phyloP scores from a whole-genome alignment of 192 early-diverging fungal genomes.

The Coemansia sp. region DNA sequence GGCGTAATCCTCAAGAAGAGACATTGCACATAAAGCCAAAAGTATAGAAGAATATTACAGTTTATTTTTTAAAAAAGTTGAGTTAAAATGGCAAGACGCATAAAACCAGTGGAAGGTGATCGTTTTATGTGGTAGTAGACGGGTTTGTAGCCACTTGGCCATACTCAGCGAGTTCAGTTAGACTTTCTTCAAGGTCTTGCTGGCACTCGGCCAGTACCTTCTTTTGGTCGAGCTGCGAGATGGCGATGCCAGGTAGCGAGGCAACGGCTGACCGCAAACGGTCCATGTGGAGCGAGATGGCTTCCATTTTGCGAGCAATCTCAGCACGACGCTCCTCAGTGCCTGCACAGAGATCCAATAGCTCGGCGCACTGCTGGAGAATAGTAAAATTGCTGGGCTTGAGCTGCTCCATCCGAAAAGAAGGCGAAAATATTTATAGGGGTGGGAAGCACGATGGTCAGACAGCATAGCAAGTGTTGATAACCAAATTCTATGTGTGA shows the following conservation, averaged over 20 bases:
- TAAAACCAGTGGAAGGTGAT: background rate
- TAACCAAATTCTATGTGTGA: no score
- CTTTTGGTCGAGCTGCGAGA: slow-evolving; percentile 46
- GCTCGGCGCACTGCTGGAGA: slow-evolving; percentile 45
- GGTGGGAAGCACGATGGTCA: background rate
- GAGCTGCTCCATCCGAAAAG: slow-evolving; percentile 32
- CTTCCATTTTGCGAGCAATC: slow-evolving; percentile 44
- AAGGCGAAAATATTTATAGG: background rate
- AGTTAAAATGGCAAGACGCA: background rate
- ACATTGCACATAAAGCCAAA: slow-evolving; percentile 23
- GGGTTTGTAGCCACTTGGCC: slow-evolving; percentile 8
- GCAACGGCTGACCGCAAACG: slow-evolving; percentile 27
- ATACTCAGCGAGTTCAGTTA: slow-evolving; percentile 32
- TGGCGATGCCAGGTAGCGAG: slow-evolving; percentile 46
- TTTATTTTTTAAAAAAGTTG: background rate
- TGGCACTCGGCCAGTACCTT: slow-evolving; percentile 51
- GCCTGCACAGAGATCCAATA: slow-evolving; percentile 42
- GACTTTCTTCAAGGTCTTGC: slow-evolving; percentile 25
- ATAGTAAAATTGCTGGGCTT: slow-evolving; percentile 50
- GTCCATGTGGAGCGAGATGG: slow-evolving; percentile 40
- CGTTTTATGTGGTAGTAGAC: background rate
- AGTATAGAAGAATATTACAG: slow-evolving; percentile 5
- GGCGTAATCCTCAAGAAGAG: slow-evolving; percentile 51
- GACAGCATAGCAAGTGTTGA: background rate
- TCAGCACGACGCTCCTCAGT: slow-evolving; percentile 42